These are phyloP conservation scores for Salix exigua DNA, from an alignment of 345 rosid species.

Conservation along the genomic window DNA sequence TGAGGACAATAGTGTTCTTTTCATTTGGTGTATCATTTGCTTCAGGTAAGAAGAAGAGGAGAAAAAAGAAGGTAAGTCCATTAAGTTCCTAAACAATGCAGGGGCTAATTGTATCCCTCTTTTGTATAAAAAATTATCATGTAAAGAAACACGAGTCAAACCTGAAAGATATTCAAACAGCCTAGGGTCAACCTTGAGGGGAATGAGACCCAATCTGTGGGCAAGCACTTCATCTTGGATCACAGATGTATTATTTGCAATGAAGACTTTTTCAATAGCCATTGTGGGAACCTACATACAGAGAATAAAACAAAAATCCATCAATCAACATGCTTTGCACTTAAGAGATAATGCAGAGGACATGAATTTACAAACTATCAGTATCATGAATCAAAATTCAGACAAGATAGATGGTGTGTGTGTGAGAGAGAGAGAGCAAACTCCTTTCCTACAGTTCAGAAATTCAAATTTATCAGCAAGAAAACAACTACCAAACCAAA, in stretches of 20 bases:
- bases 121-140: background rate
- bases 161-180: constrained; percentile 84
- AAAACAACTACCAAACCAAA: too few relatives aligned
- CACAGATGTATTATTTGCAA: constrained; percentile 83
- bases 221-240: constrained; percentile 92
- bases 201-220: constrained; percentile 91
- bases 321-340: background rate
- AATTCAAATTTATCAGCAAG: too few relatives aligned
- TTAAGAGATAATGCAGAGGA: background rate
- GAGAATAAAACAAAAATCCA: constrained; percentile 5
- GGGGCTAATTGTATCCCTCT: background rate
- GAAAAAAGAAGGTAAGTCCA: background rate
- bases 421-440: background rate
- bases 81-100: background rate
- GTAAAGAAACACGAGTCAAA: constrained; percentile 15
- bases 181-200: constrained; percentile 77
- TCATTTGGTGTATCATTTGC: constrained; percentile 78
- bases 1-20: constrained; percentile 89
- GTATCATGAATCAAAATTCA: background rate
- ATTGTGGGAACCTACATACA: constrained; percentile 71
- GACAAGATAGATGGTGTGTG: background rate
- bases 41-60: constrained; percentile 23
- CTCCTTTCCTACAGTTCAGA: too few relatives aligned
- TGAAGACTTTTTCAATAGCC: constrained; percentile 90
- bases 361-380: background rate